phyloP scores from a whole-genome alignment of 2,329 filamentous ascomycete species.

The Botrytis hyacinthi region DNA sequence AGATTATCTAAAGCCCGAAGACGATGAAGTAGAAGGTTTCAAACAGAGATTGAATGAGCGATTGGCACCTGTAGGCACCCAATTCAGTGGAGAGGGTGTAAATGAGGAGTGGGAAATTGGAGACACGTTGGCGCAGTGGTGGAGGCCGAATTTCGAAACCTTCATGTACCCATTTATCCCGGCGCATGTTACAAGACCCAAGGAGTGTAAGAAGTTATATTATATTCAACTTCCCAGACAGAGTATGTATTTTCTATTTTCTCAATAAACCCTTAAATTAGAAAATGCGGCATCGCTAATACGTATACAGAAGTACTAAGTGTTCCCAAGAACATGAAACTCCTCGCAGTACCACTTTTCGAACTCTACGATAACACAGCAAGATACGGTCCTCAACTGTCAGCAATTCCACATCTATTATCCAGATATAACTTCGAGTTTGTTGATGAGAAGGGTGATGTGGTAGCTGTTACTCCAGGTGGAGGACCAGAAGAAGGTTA shows the following conservation, averaged over 20 bases:
- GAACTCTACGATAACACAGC: conserved; percentile 98
- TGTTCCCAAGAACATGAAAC: conserved; percentile 99
- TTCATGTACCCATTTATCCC: conserved; percentile 99
- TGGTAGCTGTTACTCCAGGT: conserved; percentile 81
- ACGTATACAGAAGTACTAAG: conserved; percentile 74
- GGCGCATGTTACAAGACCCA: conserved; percentile 90
- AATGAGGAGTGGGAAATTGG: conserved; percentile 93
- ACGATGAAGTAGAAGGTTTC: conserved; percentile 93
- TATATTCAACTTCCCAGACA: conserved; percentile 91
- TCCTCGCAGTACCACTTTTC: conserved; percentile 93
- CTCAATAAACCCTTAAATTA: background rate
- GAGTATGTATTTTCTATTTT: conserved; percentile 58
- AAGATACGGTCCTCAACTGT: conserved; percentile 91
- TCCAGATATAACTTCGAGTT: conserved; percentile 98
- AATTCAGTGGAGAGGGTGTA: conserved; percentile 77
- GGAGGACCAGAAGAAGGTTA: conserved; percentile 55
- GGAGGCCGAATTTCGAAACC: conserved; percentile 97
- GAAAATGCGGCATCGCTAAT: conserved; percentile 2
- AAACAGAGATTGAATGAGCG: conserved; percentile 89
- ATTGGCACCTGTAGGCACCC: conserved; percentile 83
- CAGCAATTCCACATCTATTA: conserved; percentile 90
- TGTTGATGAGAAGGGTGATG: conserved; percentile 86
- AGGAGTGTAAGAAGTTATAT: conserved; percentile 99
- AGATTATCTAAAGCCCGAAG: conserved; percentile 85
- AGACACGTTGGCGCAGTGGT: conserved; percentile 96